Conservation (phyloP, 2,329 filamentous ascomycete genomes). For the Tympanopsis confertula region DNA sequence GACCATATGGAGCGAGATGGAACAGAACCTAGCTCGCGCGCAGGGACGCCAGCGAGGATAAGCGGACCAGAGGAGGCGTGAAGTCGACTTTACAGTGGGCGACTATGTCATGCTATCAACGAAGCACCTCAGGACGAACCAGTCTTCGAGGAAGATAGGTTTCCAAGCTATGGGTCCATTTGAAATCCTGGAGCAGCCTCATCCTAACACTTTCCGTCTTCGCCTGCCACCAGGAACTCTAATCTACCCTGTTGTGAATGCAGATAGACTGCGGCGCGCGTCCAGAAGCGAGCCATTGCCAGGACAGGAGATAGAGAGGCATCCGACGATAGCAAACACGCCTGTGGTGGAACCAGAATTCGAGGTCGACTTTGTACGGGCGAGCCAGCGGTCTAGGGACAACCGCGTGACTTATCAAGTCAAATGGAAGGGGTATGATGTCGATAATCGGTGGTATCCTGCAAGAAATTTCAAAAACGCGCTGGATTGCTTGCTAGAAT, state of each 20-base stretch:
- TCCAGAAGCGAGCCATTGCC: neutral
- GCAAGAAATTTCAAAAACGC: neutral
- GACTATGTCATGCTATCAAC: neutral
- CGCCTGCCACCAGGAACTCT: neutral
- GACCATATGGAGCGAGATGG: neutral
- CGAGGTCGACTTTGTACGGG: neutral
- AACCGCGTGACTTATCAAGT: neutral
- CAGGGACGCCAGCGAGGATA: neutral
- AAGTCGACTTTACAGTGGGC: neutral
- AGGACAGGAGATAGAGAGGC: neutral
- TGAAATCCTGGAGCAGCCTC: neutral
- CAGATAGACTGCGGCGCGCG: neutral
- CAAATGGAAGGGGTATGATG: constrained; percentile 1
- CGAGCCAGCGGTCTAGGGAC: neutral
- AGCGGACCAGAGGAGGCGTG: neutral
- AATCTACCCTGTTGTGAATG: neutral
- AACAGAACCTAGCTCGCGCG: neutral
- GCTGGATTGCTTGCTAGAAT: neutral
- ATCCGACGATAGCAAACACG: neutral
- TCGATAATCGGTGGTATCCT: neutral
- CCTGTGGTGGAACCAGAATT: neutral
- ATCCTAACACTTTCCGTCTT: neutral
- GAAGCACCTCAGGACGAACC: neutral
- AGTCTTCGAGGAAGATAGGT: neutral
- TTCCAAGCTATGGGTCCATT: neutral